Conservation (phyloP, 1,284 basidiomycete genomes). For the Ceratobasidium sp. region DNA sequence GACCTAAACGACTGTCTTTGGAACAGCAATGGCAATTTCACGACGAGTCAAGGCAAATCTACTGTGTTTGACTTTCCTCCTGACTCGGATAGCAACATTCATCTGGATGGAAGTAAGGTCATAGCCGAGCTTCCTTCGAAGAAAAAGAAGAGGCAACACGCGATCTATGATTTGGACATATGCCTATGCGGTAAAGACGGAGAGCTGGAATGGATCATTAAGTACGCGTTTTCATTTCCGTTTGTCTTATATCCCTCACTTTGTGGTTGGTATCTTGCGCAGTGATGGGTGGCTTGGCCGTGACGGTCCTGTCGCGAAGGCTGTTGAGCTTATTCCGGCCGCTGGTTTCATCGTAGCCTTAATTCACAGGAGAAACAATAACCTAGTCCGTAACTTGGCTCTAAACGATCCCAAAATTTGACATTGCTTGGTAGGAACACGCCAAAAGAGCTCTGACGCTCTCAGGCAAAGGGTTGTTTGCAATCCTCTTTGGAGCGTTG, state of each 20-base stretch:
- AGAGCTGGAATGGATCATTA: constrained; percentile 21
- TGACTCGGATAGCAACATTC: constrained; percentile 21
- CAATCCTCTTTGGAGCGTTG: constrained; percentile 20
- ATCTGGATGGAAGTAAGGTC: constrained; percentile 27
- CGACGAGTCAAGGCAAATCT: constrained; percentile 10
- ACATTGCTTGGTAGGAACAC: constrained; percentile 23
- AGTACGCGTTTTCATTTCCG: neutral
- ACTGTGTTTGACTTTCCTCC: neutral
- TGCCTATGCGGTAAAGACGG: constrained; percentile 28
- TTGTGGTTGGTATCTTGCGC: neutral
- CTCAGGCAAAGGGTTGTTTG: constrained; percentile 36
- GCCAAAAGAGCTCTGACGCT: constrained; percentile 31
- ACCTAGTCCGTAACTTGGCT: neutral
- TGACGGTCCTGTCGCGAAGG: constrained; percentile 27
- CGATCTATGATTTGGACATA: constrained; percentile 39
- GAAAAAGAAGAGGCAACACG: constrained; percentile 16
- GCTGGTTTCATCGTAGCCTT: constrained; percentile 24
- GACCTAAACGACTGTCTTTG: constrained; percentile 22
- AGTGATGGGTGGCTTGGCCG: constrained; percentile 30
- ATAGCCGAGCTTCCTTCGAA: constrained; percentile 26
- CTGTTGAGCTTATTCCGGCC: constrained; percentile 27
- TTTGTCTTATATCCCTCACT: too few species aligned
- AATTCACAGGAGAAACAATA: constrained; percentile 12
- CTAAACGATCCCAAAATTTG: neutral
- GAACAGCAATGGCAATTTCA: constrained; percentile 38